These are phyloP conservation scores for Rhynchospora tenuis DNA, from an alignment of 176 grass and related monocot genomes.

Conservation along the genomic window DNA sequence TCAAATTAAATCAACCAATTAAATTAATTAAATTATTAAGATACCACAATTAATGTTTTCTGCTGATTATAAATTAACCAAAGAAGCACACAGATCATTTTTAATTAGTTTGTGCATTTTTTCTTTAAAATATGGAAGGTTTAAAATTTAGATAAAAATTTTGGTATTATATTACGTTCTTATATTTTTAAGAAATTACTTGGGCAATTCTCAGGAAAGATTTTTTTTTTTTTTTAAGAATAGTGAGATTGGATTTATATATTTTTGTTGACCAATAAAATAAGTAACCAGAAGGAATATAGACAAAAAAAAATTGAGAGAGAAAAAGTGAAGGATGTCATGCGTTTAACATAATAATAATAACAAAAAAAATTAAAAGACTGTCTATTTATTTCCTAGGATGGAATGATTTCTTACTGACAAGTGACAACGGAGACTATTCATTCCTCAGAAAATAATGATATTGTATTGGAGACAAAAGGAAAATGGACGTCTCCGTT, in stretches of 20 bases:
- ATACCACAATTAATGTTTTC: background rate
- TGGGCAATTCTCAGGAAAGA: background rate
- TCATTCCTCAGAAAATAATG: too few relatives aligned
- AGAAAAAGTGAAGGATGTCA: background rate
- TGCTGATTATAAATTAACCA: background rate
- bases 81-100: background rate
- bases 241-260: background rate
- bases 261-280: background rate
- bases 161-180: background rate
- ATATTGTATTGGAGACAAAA: background rate
- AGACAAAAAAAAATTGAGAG: background rate
- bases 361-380: too few relatives aligned
- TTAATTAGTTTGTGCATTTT: background rate
- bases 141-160: background rate
- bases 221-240: background rate
- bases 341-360: too few relatives aligned
- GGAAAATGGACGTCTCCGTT: conserved; percentile 10
- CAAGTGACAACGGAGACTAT: too few relatives aligned
- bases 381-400: too few relatives aligned
- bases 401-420: too few relatives aligned
- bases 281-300: background rate
- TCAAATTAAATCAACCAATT: too few relatives aligned
- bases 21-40: too few relatives aligned
- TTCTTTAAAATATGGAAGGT: background rate
- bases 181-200: background rate